Evolutionary conservation across 2,329 filamentous ascomycete genomes (phyloP).

Genomic region (Aspergillus japonicus): DNA sequence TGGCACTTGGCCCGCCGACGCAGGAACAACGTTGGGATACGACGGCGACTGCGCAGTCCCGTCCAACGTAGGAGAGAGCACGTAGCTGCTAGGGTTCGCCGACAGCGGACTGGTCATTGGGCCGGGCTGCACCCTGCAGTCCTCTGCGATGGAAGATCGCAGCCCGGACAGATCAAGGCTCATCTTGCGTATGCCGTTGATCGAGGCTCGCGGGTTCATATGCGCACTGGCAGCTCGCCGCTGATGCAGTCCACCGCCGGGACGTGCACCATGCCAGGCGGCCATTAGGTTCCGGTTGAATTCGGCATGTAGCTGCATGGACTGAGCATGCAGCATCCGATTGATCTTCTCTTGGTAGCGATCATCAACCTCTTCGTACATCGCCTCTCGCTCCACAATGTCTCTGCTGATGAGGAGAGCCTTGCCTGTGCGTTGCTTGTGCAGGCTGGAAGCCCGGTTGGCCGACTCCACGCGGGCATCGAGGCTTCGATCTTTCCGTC

Average conservation of each 20-base stretch:
- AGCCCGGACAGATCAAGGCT: constrained; percentile 35
- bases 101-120: constrained; percentile 30
- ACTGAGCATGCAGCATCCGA: constrained; percentile 40
- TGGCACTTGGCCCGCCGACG: constrained; percentile 25
- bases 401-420: constrained; percentile 78
- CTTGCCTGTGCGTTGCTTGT: constrained; percentile 83
- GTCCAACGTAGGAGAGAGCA: constrained; percentile 29
- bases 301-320: constrained; percentile 38
- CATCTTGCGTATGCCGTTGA: constrained; percentile 35
- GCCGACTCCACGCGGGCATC: constrained; percentile 89
- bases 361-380: constrained; percentile 95
- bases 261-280: constrained; percentile 27
- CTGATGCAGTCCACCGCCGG: constrained; percentile 24
- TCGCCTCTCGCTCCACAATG: constrained; percentile 85
- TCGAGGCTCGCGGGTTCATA: constrained; percentile 27
- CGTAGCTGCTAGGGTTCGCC: constrained; percentile 20
- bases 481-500: constrained; percentile 79
- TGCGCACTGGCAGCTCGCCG: constrained; percentile 27
- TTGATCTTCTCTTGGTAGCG: constrained; percentile 52
- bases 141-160: constrained; percentile 28
- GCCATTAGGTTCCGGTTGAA: constrained; percentile 39
- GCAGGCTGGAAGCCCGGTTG: constrained; percentile 81
- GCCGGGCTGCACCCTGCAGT: constrained; percentile 17
- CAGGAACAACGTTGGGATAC: constrained; percentile 23
- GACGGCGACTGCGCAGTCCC: constrained; percentile 22